A percentile compares a stretch with the other conserved stretches of the same genome.
These are phyloP conservation scores for Tubosaeta sp. DNA, from an alignment of 768 basidiomycete species.

Conservation along the genomic window DNA sequence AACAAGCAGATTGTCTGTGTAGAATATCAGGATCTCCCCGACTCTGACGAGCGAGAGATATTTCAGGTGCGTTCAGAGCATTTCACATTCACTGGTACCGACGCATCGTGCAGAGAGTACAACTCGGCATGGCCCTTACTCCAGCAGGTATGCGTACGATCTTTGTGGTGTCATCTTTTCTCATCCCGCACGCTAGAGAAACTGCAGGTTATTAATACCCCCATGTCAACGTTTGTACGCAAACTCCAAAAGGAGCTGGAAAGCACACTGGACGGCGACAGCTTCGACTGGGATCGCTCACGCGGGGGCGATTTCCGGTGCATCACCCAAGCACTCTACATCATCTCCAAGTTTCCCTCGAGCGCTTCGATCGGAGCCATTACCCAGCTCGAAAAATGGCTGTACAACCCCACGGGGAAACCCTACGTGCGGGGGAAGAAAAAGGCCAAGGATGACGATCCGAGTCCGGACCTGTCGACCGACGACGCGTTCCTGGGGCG, in stretches of 20 bases:
- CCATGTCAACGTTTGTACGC: conserved; percentile 58
- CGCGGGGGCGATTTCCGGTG: conserved; percentile 57
- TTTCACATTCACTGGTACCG: neutral
- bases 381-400: conserved; percentile 47
- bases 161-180: neutral
- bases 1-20: conserved; percentile 63
- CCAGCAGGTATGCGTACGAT: conserved; percentile 46
- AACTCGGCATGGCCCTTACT: conserved; percentile 73
- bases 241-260: conserved; percentile 43
- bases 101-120: conserved; percentile 52
- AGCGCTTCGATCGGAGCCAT: conserved; percentile 29
- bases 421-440: conserved; percentile 16
- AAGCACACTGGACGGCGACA: conserved; percentile 31
- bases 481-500: conserved; percentile 32
- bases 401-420: conserved; percentile 27
- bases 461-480: conserved; percentile 20
- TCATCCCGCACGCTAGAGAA: conserved; percentile 42
- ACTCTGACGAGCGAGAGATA: conserved; percentile 59
- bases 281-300: conserved; percentile 47
- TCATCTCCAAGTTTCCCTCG: conserved; percentile 43
- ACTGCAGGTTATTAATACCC: conserved; percentile 59
- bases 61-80: conserved; percentile 51
- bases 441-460: conserved; percentile 9
- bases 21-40: conserved; percentile 63
- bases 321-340: conserved; percentile 49